Conservation (phyloP, 108 stramenopile genomes). For the Aurantiochytrium sp. region DNA sequence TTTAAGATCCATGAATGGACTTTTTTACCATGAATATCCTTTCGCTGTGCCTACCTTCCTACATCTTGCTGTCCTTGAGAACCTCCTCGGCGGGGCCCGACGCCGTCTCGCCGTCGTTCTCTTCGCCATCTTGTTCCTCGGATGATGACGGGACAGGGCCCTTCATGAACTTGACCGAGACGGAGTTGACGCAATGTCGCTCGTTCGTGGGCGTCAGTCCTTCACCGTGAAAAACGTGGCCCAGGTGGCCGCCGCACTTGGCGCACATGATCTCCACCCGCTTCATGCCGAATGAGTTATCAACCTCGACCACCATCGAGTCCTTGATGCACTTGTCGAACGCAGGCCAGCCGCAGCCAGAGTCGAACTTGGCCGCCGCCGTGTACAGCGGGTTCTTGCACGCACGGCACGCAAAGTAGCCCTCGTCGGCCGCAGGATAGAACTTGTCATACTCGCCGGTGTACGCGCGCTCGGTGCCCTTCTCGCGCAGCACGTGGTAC, state of each 20-base stretch:
- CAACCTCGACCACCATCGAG: conserved; percentile 30
- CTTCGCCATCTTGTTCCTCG: no score
- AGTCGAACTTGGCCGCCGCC: conserved; percentile 44
- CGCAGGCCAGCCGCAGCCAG: conserved; percentile 48
- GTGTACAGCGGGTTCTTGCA: conserved; percentile 43
- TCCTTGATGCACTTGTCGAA: conserved; percentile 49
- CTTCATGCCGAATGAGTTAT: conserved; percentile 32
- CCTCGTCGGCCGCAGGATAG: conserved; percentile 31
- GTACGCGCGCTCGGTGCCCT: conserved; percentile 33
- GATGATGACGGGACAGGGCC: conserved; percentile 18
- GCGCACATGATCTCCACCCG: conserved; percentile 46
- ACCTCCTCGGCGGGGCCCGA: conserved; percentile 26
- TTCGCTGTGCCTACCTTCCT: not conserved
- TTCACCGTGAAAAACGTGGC: conserved; percentile 49
- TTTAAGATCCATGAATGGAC: not conserved
- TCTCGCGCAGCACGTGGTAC: conserved; percentile 25
- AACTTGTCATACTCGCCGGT: conserved; percentile 43
- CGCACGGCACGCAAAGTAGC: conserved; percentile 39
- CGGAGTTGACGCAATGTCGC: conserved; percentile 45
- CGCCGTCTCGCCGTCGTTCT: conserved; percentile 25
- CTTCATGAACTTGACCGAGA: conserved; percentile 39
- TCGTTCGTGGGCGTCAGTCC: conserved; percentile 42
- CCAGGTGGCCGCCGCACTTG: conserved; percentile 45
- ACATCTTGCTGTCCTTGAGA: conserved; percentile 10
- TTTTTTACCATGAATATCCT: not conserved